Evolutionary conservation across 371 early-diverging fungal genomes (phyloP), one percentile per base, ranked within the genome.

Genomic region (Parasitella parasitica): DNA sequence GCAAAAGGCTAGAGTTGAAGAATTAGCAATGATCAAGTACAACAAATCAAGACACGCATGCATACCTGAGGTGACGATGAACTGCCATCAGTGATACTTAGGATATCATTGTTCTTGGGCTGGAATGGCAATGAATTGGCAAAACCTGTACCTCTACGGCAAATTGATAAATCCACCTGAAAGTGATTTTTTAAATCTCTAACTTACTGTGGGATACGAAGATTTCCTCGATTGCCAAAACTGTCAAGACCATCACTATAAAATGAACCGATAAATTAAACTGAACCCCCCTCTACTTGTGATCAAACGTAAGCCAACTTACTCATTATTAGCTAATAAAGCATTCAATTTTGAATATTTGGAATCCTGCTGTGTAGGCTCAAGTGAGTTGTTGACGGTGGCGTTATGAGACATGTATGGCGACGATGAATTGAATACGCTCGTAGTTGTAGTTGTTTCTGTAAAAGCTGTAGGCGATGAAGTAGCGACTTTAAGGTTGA

Each of bases 161-260:
- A 7, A 22, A 9, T 8, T 27, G 15, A 49, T n/a, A 48, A 24
- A 32, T 15, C 46, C 2, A 38, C 30, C 24, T 34, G 20, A n/a
- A 26, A n/a, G n/a, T n/a, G n/a, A n/a, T n/a, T n/a, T n/a, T n/a
- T n/a, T n/a, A n/a, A n/a, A n/a, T n/a, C n/a, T n/a, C n/a, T n/a
- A n/a, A 64, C 65, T 78, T 78, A 81, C 78, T 69, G 52, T 48
- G 85, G 85, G 26, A 84, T 68, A 57, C 85, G 83, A 28, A 82
- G 70, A 59, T 76, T 76, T 12, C 83, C 83, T 37, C 62, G 61
- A 50, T 84, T 82, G 30, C 85, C 83, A 63, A 81, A 84, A 3
- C 81, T 81, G 51, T 84, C 85, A 67, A 78, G 69, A 16, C 85
- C 85, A 62, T 81, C 83, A 24, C 82, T 81, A 61, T n/a, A 4